A percentile compares a stretch with the other conserved stretches of the same genome.
Evolutionary conservation across 176 grass and related monocot genomes (phyloP).

Genomic region (Raddia guianensis): DNA sequence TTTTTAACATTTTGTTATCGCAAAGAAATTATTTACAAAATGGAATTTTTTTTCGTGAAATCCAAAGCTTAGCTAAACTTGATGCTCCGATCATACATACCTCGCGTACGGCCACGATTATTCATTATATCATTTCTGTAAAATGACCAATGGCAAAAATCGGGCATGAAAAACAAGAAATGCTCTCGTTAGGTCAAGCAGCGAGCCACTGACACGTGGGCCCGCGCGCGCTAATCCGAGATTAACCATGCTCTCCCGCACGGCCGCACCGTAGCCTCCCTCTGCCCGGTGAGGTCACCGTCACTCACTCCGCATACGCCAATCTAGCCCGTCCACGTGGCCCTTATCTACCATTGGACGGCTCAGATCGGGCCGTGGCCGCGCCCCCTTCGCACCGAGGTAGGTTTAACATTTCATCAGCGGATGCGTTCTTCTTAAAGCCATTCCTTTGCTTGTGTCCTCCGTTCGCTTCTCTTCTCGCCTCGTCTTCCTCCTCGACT

Average conservation of each 20-base stretch:
- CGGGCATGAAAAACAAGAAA: too few relatives aligned
- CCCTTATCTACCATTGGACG: slow-evolving; percentile 20
- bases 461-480: neutral
- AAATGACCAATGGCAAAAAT: too few relatives aligned
- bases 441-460: neutral
- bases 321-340: neutral
- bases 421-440: slow-evolving; percentile 12
- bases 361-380: neutral
- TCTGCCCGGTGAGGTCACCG: slow-evolving; percentile 19
- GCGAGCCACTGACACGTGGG: neutral
- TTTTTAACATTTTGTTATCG: too few relatives aligned
- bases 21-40: too few relatives aligned
- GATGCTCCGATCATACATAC: too few relatives aligned
- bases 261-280: too few relatives aligned
- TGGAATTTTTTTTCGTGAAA: too few relatives aligned
- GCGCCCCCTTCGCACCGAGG: neutral
- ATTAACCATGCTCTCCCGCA: too few relatives aligned
- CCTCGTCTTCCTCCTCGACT: slow-evolving; percentile 6
- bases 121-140: too few relatives aligned
- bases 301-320: rapidly evolving
- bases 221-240: neutral
- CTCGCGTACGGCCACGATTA: too few relatives aligned
- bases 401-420: slow-evolving; percentile 10
- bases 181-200: neutral
- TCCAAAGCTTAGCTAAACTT: too few relatives aligned